Base-by-base conservation (phyloP, 352 stramenopile genomes). In the Saprolegnia parasitica region DNA sequence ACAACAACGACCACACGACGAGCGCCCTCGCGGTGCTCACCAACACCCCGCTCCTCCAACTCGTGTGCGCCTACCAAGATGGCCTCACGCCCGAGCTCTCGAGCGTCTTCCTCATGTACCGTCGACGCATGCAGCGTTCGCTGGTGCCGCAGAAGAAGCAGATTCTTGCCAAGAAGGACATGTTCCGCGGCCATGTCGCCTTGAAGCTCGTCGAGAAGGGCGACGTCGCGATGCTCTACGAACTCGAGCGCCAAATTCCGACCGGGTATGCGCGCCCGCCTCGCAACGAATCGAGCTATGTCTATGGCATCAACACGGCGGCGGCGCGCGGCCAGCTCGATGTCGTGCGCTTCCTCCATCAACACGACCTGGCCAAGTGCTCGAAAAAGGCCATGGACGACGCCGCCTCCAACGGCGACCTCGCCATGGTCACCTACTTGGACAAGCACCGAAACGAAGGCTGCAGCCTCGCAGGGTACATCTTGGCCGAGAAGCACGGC, bases 351-450 rank as follows among this genome's bases (percentile, higher is more conserved):
- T 67, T 45, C 15, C 32, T 67, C 16, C 40, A 54, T 39, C 32
- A 56, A 55, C 18, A 67, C 21, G 24, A 46, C 32, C 24, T 46
- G 18, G 60, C 32, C 16, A 46, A 46, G 18, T 67, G 60, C 32
- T 54, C 60, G 23, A 67, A 20, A 5, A 67, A 67, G 56, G 60
- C 60, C 1, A 67, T 67, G 60, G 60, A 67, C 24, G 20, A 55
- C 18, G 60, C 60, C 9, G 60, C 60, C 5, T 20, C 32, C 11
- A 54, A 67, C 24, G 60, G 60, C 21, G 24, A 54, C 35, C 24
- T 67, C 4, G 32, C 29, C 21, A 67, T 67, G 60, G 60, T 67
- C 10, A 11, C 62, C 16, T 67, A 54, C 32, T 29, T 67, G 32
- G 8, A 67, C 40, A 23, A 67, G 32, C 21, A 67, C 32, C 60